Base-by-base conservation (phyloP, 1,284 basidiomycete genomes). In the Flammula alnicola region DNA sequence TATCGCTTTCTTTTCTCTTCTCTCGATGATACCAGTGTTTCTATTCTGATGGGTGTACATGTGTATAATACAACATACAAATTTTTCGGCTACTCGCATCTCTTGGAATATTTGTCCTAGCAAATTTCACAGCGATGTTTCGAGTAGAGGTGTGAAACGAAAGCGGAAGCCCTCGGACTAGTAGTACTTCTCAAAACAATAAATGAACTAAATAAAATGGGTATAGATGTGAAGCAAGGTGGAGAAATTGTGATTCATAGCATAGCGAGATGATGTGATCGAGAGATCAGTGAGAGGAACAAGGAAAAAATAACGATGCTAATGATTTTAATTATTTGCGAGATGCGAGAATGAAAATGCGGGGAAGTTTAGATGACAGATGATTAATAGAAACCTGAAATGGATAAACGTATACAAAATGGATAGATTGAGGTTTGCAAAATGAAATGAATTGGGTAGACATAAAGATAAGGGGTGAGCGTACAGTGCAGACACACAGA, bases 1-100 rank as follows among this genome's bases (percentile, higher is more conserved):
- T 32, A 25, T 9, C 5, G 12, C 9, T 3, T 16, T n/a, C n/a
- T n/a, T n/a, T n/a, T n/a, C n/a, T n/a, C n/a, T n/a, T n/a, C n/a
- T n/a, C n/a, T n/a, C n/a, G n/a, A n/a, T n/a, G n/a, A n/a, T n/a
- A n/a, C n/a, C n/a, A n/a, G n/a, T 29, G 6, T 33, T 44, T 44
- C 43, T 44, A 44, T 44, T 44, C 31, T 44, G 43, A 32, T 32
- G 32, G 23, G 38, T 41, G 38, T 54, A 54, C 44, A 49, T 42
- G 33, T 49, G 38, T 32, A 52, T n/a, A n/a, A n/a, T n/a, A n/a
- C 39, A 48, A 51, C 52, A 48, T 55, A 55, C 51, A 58, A 23
- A 29, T 54, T 56, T 52, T 51, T 32, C 14, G 31, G 25, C 36
- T 46, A 46, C 44, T 30, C 36, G 39, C 47, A 35, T 42, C 38